Percentiles rank a stretch among this genome's conserved stretches.
phyloP scores from a whole-genome alignment of 192 early-diverging fungal genomes.

The Phycomyces nitens region DNA sequence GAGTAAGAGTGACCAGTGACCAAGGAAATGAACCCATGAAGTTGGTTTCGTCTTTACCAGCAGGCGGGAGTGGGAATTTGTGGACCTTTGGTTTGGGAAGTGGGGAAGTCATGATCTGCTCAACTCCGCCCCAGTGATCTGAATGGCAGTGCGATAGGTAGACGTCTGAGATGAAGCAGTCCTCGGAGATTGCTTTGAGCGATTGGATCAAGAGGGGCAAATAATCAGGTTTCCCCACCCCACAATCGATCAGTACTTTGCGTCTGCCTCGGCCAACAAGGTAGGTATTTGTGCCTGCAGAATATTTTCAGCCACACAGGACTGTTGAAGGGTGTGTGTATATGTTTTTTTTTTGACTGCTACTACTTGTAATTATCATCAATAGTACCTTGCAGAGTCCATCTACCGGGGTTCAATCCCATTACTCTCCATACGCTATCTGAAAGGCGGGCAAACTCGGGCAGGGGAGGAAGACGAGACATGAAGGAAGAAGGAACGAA shows the following conservation, averaged over 20 bases:
- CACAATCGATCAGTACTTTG: conserved; percentile 73
- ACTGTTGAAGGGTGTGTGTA: background rate
- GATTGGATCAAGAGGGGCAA: conserved; percentile 49
- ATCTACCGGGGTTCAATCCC: conserved; percentile 74
- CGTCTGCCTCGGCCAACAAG: conserved; percentile 70
- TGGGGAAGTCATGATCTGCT: conserved; percentile 32
- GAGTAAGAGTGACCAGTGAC: conserved; percentile 4
- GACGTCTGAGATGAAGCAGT: conserved; percentile 59
- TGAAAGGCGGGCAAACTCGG: conserved; percentile 52
- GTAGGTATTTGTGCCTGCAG: conserved; percentile 88
- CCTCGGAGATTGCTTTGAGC: conserved; percentile 43
- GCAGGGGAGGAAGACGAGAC: conserved; percentile 46
- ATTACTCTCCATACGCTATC: conserved; percentile 63
- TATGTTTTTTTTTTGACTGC: background rate
- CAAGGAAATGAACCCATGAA: conserved; percentile 23
- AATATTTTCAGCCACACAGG: background rate
- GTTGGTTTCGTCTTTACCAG: background rate
- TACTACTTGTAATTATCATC: background rate
- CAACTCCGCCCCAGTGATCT: conserved; percentile 46
- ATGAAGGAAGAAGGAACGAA: background rate
- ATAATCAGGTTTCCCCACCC: conserved; percentile 71
- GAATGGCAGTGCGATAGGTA: conserved; percentile 80
- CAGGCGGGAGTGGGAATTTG: background rate
- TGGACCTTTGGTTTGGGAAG: conserved; percentile 15
- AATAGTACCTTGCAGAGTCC: conserved; percentile 67